Evolutionary conservation across 495 filamentous ascomycete genomes (phyloP).

Genomic region (Hyaloscypha finlandica): DNA sequence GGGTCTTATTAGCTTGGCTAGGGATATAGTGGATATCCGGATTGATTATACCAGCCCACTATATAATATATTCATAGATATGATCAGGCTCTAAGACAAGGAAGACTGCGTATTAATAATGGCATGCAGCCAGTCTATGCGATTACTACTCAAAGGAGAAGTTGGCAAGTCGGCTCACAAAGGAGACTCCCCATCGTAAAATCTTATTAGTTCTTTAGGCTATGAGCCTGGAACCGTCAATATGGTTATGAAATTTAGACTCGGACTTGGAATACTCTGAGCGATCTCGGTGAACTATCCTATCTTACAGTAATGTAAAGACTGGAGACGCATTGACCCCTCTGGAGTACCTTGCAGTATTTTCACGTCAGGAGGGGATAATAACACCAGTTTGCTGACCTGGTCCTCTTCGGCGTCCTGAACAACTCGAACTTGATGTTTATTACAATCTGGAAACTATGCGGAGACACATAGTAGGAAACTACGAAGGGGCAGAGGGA

Average conservation of each 20-base stretch:
- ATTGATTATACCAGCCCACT: neutral
- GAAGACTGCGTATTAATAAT: neutral
- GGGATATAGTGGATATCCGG: neutral
- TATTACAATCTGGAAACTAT: too few species aligned
- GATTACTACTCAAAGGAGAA: neutral
- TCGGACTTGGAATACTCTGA: too few species aligned
- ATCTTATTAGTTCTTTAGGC: neutral
- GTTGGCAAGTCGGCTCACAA: neutral
- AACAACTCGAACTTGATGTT: too few species aligned
- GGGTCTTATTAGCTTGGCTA: conserved; percentile 1
- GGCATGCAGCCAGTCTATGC: neutral
- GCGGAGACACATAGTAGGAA: too few species aligned
- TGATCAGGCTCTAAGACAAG: neutral
- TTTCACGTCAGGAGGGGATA: too few species aligned
- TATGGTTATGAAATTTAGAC: neutral
- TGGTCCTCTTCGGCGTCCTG: too few species aligned
- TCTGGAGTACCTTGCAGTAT: too few species aligned
- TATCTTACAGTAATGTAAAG: too few species aligned
- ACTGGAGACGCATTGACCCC: too few species aligned
- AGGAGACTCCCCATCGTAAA: neutral
- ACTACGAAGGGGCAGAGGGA: too few species aligned
- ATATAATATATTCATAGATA: conserved; percentile 1
- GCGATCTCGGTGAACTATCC: too few species aligned
- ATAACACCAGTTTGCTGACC: too few species aligned
- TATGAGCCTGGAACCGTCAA: neutral